These are phyloP conservation scores for Cadophora gregata DNA, from an alignment of 2,329 filamentous ascomycete species.

Conservation along the genomic window DNA sequence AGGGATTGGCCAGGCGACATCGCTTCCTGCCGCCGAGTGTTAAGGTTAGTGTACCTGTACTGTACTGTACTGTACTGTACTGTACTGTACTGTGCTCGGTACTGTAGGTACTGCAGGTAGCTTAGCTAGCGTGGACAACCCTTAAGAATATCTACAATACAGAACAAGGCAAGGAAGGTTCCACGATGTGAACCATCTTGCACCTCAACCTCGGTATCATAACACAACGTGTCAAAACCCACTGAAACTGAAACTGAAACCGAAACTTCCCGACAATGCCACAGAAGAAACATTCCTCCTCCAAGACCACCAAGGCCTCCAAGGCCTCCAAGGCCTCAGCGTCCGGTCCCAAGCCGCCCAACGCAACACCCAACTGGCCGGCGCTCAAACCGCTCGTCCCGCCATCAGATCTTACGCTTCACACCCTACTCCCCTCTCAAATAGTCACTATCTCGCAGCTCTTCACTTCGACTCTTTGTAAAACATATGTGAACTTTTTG, in stretches of 20 bases:
- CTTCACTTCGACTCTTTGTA: slow-evolving; percentile 67
- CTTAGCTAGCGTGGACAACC: too few relatives aligned
- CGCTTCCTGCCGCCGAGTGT: too few relatives aligned
- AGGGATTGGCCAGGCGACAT: too few relatives aligned
- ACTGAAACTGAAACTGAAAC: background rate
- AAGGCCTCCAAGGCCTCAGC: slow-evolving; percentile 19
- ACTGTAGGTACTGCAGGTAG: too few relatives aligned
- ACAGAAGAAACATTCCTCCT: slow-evolving; percentile 35
- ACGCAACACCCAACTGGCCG: slow-evolving; percentile 62
- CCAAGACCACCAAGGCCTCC: slow-evolving; percentile 25
- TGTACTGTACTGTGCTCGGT: too few relatives aligned
- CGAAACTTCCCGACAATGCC: slow-evolving; percentile 26
- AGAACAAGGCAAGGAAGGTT: too few relatives aligned
- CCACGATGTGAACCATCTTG: background rate
- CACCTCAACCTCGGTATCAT: too few relatives aligned
- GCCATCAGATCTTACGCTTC: slow-evolving; percentile 58
- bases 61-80: too few relatives aligned
- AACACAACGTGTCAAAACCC: background rate
- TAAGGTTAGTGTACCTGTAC: too few relatives aligned
- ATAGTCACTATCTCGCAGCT: slow-evolving; percentile 69
- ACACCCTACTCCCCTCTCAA: slow-evolving; percentile 60
- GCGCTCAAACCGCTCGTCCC: slow-evolving; percentile 62
- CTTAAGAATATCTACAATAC: too few relatives aligned
- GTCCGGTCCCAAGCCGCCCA: slow-evolving; percentile 15
- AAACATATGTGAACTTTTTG: slow-evolving; percentile 67